Conservation (phyloP, 2,329 filamentous ascomycete genomes). For the Huntiella decipiens region DNA sequence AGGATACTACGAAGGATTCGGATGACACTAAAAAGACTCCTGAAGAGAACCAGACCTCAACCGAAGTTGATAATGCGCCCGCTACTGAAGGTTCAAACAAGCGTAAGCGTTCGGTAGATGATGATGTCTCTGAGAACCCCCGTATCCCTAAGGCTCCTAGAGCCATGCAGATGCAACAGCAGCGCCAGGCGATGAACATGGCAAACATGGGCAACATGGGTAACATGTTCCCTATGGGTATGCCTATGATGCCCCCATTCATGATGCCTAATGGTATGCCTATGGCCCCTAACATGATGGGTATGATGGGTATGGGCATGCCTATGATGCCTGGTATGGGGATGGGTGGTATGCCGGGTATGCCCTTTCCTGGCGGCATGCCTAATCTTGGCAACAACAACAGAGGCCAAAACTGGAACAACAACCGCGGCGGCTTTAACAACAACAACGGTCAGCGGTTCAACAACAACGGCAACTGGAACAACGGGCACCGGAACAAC, state of each 20-base stretch:
- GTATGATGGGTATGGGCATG: constrained; percentile 21
- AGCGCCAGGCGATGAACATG: constrained; percentile 23
- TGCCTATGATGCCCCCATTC: constrained; percentile 16
- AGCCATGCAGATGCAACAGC: constrained; percentile 40
- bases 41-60: too few species aligned
- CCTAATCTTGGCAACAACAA: constrained; percentile 10
- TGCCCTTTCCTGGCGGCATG: constrained; percentile 1
- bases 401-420: background rate
- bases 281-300: constrained; percentile 16
- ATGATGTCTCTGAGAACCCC: constrained; percentile 47
- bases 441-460: constrained; percentile 15
- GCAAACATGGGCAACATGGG: constrained; percentile 20
- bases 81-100: constrained; percentile 28
- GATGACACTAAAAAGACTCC: too few species aligned
- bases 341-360: constrained; percentile 5
- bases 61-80: background rate
- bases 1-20: too few species aligned
- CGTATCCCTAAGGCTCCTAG: constrained; percentile 45
- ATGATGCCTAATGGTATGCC: constrained; percentile 13
- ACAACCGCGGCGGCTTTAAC: background rate
- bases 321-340: constrained; percentile 5
- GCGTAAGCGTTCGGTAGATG: constrained; percentile 53
- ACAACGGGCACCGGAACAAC: constrained; percentile 15
- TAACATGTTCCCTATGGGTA: constrained; percentile 23
- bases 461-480: constrained; percentile 14